Evolutionary conservation across 2,329 filamentous ascomycete genomes (phyloP), one percentile per base, ranked within the genome.

Genomic region (Tolypocladium paradoxum): DNA sequence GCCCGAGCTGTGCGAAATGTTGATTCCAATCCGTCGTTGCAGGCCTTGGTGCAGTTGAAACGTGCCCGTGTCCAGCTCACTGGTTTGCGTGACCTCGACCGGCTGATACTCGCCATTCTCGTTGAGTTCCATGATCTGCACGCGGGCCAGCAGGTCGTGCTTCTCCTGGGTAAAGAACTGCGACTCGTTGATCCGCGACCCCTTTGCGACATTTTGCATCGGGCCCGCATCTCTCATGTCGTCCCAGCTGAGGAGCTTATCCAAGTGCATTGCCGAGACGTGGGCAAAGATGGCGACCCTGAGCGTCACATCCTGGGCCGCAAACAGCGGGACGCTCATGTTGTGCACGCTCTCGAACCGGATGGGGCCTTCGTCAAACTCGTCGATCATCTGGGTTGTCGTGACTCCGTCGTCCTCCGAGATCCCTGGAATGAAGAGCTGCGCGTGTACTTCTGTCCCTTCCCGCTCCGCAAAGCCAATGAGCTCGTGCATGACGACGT

Each of bases 321-420:
- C 66, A 45, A 85, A 86, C 36, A 95, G 76, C 4, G 91, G 88
- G 51, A 99, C 78, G 66, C 90, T 96, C 90, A 99, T 96, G 68
- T 90, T 96, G 74, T 99, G 93, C 49, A 97, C 91, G 69, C 93
- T 99, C 70, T 97, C 92, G 61, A 99, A 99, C 4, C 88, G 85
- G 53, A 99, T 84, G 0, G 91, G 84, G 0, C 88, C 87, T 68
- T 99, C 93, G 61, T 97, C 91, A 62, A 99, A 99, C 53, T 90
- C 89, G 57, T 80, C 85, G 58, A 96, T 91, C 81, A 96, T 92
- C 62, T 95, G 90, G 0, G 92, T 97, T 1, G 92, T 96, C 1
- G 93, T 96, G 46, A 92, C 90, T 9, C 92, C 91, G 55, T 89
- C 90, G 65, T 92, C 87, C 57, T 93, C 91, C 0, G 89, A 91